These are phyloP conservation scores for Lactarius sp. DNA, from an alignment of 768 basidiomycete genomes.

Conservation along the genomic window DNA sequence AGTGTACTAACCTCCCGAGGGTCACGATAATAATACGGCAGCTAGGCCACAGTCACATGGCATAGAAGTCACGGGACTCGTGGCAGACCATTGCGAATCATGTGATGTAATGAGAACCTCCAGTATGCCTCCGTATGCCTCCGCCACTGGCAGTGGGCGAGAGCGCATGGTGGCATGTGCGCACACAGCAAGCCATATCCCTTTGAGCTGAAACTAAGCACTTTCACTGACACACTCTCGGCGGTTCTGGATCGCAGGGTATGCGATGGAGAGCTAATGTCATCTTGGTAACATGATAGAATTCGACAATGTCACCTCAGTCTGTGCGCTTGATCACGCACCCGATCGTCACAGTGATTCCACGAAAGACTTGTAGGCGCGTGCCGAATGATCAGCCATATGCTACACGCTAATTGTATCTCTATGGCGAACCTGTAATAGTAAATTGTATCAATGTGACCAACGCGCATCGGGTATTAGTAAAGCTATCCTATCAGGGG, in stretches of 20 bases:
- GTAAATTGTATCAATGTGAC: not conserved
- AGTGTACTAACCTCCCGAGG: not conserved
- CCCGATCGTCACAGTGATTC: constrained; percentile 70
- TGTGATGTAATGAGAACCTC: too few relatives aligned
- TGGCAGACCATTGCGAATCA: too few relatives aligned
- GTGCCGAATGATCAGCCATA: constrained; percentile 28
- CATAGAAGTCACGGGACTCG: too few relatives aligned
- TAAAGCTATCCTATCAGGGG: too few relatives aligned
- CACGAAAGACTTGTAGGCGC: constrained; percentile 50
- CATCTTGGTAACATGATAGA: constrained; percentile 64
- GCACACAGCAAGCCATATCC: constrained; percentile 90
- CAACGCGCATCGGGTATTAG: not conserved
- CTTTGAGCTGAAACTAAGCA: constrained; percentile 50
- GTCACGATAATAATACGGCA: too few relatives aligned
- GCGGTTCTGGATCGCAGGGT: constrained; percentile 80
- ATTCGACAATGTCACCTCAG: constrained; percentile 95
- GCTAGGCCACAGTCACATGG: too few relatives aligned
- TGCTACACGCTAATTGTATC: not conserved
- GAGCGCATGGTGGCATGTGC: constrained; percentile 69
- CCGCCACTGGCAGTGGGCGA: too few relatives aligned
- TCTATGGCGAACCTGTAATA: not conserved
- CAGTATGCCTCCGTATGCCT: too few relatives aligned
- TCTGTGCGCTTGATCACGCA: constrained; percentile 77
- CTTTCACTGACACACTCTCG: constrained; percentile 71
- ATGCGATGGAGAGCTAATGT: constrained; percentile 71